These are phyloP conservation scores for Aureoboletus auriporus DNA, from an alignment of 768 basidiomycete genomes.

Conservation along the genomic window DNA sequence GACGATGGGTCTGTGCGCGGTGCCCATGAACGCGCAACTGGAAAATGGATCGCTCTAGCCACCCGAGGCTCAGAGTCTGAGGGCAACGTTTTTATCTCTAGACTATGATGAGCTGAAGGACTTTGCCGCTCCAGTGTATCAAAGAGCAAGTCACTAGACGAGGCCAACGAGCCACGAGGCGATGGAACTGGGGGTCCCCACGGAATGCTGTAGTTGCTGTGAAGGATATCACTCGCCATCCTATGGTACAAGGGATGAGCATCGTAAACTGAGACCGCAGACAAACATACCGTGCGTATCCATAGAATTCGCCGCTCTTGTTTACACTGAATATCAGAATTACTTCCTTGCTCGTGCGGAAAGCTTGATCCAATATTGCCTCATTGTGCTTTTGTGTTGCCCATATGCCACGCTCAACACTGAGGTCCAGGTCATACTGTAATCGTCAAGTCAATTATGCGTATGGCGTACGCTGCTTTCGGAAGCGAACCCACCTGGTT, in stretches of 20 bases:
- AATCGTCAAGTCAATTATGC: not conserved
- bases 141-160: slow-evolving; percentile 15
- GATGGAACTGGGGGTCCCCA: slow-evolving; percentile 50
- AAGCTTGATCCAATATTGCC: slow-evolving; percentile 87
- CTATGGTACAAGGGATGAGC: slow-evolving; percentile 23
- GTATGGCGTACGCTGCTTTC: not conserved
- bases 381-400: slow-evolving; percentile 94
- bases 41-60: too few species aligned
- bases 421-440: slow-evolving; percentile 75
- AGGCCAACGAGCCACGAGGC: slow-evolving; percentile 23
- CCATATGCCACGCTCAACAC: slow-evolving; percentile 79
- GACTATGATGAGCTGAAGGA: not conserved
- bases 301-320: slow-evolving; percentile 92
- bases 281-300: slow-evolving; percentile 68
- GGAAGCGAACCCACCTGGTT: slow-evolving; percentile 52
- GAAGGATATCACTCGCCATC: slow-evolving; percentile 65
- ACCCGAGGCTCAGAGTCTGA: too few species aligned
- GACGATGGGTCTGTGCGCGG: too few species aligned
- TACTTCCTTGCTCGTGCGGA: slow-evolving; percentile 84
- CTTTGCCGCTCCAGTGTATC: slow-evolving; percentile 12
- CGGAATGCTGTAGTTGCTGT: slow-evolving; percentile 45
- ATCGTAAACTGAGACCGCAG: slow-evolving; percentile 10
- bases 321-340: slow-evolving; percentile 91
- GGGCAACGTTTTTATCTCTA: too few species aligned
- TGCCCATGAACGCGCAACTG: too few species aligned